Evolutionary conservation across 2,329 filamentous ascomycete genomes (phyloP).

Genomic region (Xylaria sp.): DNA sequence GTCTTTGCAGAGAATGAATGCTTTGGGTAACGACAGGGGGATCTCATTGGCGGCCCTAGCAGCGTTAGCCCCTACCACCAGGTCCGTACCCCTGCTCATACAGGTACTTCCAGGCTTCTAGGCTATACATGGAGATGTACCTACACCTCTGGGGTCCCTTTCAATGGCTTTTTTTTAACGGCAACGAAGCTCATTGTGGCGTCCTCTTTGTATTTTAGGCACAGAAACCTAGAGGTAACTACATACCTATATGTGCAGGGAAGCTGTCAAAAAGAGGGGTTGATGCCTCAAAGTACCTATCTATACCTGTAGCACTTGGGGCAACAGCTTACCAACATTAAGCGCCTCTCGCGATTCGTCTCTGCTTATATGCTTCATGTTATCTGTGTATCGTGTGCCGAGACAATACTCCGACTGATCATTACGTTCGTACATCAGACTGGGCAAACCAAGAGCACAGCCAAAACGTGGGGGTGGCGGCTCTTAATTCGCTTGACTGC

Average conservation of each 20-base stretch:
- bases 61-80: constrained; percentile 26
- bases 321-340: constrained; percentile 6
- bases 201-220: not conserved
- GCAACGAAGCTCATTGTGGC: constrained; percentile 4
- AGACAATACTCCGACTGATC: not conserved
- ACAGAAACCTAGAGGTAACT: not conserved
- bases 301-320: not conserved
- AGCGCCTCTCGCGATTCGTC: not conserved
- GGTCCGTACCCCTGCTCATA: constrained; percentile 14
- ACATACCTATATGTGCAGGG: not conserved
- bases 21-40: constrained; percentile 35
- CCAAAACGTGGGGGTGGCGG: constrained; percentile 27
- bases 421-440: not conserved
- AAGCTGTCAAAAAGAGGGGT: constrained; percentile 17
- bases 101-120: constrained; percentile 3
- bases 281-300: not conserved
- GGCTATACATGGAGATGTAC: not conserved
- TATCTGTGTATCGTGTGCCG: constrained; percentile 10
- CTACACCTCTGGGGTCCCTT: not conserved
- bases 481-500: constrained; percentile 30
- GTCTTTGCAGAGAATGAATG: constrained; percentile 37
- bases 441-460: not conserved
- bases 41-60: constrained; percentile 36
- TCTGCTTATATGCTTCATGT: not conserved
- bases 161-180: not conserved